phyloP scores from a whole-genome alignment of 345 rosid species.

The Populus ilicifolia region DNA sequence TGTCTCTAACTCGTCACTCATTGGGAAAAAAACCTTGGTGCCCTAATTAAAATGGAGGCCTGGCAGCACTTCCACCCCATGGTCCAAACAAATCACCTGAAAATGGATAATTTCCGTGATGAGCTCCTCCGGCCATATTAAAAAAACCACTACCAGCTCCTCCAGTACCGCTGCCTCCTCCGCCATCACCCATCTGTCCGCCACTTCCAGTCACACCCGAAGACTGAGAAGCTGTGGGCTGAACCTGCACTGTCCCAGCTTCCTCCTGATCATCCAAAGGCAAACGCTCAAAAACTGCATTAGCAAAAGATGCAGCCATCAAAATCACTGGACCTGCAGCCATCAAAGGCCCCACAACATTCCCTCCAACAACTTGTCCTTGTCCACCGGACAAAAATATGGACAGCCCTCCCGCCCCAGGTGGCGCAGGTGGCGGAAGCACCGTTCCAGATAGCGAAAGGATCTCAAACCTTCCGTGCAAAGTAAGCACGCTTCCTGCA shows the following conservation, averaged over 20 bases:
- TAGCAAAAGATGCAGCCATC: slow-evolving; percentile 75
- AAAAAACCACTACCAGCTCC: slow-evolving; percentile 25
- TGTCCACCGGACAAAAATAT: slow-evolving; percentile 70
- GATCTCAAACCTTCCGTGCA: slow-evolving; percentile 82
- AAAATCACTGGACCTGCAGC: slow-evolving; percentile 67
- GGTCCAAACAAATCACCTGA: slow-evolving; percentile 60
- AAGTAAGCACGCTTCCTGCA: slow-evolving; percentile 57
- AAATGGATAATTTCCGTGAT: slow-evolving; percentile 48
- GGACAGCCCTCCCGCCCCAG: slow-evolving; percentile 66
- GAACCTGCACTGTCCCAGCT: slow-evolving; percentile 40
- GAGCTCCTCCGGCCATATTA: slow-evolving; percentile 39
- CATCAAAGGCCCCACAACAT: slow-evolving; percentile 55
- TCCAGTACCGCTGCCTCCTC: slow-evolving; percentile 30
- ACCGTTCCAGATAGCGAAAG: slow-evolving; percentile 72
- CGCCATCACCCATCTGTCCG: slow-evolving; percentile 27
- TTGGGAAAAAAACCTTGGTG: not conserved
- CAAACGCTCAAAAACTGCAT: slow-evolving; percentile 69
- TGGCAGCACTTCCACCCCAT: slow-evolving; percentile 43
- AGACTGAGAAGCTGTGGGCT: slow-evolving; percentile 54
- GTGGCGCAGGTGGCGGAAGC: slow-evolving; percentile 84
- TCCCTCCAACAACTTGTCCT: slow-evolving; percentile 83
- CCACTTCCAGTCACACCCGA: slow-evolving; percentile 54
- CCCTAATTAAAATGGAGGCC: slow-evolving; percentile 47
- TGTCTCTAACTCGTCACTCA: not conserved
- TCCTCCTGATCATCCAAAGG: slow-evolving; percentile 51